Evolutionary conservation across 192 early-diverging fungal genomes (phyloP).

Genomic region (Podila minutissima): DNA sequence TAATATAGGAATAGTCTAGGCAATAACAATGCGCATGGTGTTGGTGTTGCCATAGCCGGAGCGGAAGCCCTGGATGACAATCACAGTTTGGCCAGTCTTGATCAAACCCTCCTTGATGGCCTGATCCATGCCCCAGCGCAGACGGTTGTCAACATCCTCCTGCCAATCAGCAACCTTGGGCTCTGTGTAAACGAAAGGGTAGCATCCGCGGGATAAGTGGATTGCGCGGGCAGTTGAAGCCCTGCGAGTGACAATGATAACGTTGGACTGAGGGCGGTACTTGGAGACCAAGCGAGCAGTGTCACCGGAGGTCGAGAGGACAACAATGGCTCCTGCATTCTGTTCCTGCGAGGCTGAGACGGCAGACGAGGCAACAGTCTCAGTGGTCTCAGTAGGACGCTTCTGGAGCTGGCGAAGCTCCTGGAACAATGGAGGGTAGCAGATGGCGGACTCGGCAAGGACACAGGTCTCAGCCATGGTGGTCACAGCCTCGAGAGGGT

Average conservation of each 20-base stretch:
- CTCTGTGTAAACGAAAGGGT: conserved; percentile 77
- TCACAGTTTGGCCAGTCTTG: conserved; percentile 69
- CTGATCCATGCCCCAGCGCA: conserved; percentile 81
- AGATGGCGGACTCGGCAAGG: conserved; percentile 92
- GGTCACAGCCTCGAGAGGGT: conserved; percentile 87
- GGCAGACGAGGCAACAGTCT: conserved; percentile 92
- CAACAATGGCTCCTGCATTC: conserved; percentile 88
- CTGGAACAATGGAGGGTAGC: conserved; percentile 94
- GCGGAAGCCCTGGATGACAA: conserved; percentile 84
- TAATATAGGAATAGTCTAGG: conserved; percentile 20
- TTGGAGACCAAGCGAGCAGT: conserved; percentile 92
- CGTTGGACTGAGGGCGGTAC: conserved; percentile 92
- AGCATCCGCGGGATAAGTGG: conserved; percentile 84
- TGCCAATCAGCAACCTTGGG: conserved; percentile 76
- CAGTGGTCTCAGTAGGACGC: conserved; percentile 85
- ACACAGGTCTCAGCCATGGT: conserved; percentile 96
- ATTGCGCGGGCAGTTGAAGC: conserved; percentile 76
- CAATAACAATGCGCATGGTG: conserved; percentile 80
- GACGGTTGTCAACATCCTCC: conserved; percentile 82
- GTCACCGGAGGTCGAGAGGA: conserved; percentile 90
- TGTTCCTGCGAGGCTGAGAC: conserved; percentile 86
- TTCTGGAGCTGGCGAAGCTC: conserved; percentile 80
- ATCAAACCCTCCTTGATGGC: conserved; percentile 65
- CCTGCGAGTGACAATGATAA: conserved; percentile 90
- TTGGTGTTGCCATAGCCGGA: conserved; percentile 85